phyloP scores from a whole-genome alignment of 1,284 basidiomycete genomes.

The Sphagnurus paluster region DNA sequence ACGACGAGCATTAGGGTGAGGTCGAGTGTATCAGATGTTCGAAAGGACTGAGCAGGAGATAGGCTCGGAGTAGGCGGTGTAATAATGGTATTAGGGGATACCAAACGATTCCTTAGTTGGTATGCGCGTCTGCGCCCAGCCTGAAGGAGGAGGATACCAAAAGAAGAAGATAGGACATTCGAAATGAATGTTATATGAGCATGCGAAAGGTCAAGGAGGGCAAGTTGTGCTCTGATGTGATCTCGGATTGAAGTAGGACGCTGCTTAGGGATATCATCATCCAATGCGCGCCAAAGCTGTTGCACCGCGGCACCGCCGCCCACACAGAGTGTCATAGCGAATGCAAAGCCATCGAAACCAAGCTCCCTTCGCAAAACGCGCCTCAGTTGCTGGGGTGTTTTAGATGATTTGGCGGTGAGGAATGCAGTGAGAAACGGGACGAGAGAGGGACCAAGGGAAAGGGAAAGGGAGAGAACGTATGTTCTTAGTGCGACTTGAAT shows the following conservation, averaged over 20 bases:
- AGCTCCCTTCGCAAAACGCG: constrained; percentile 55
- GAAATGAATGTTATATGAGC: constrained; percentile 55
- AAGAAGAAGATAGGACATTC: constrained; percentile 55
- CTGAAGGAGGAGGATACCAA: constrained; percentile 59
- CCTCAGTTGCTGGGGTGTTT: constrained; percentile 31
- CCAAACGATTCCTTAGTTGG: constrained; percentile 17
- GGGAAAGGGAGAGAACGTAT: constrained; percentile 62
- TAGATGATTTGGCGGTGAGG: constrained; percentile 20
- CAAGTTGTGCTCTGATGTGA: not conserved
- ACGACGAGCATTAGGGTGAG: constrained; percentile 67
- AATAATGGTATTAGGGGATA: constrained; percentile 10
- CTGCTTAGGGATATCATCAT: constrained; percentile 18
- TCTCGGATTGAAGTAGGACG: not conserved
- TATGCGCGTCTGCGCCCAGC: constrained; percentile 37
- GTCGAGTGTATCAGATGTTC: constrained; percentile 60
- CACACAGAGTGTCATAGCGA: constrained; percentile 60
- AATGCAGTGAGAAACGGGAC: constrained; percentile 48
- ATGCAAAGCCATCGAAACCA: constrained; percentile 62
- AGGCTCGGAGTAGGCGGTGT: constrained; percentile 10
- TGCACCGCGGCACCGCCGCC: constrained; percentile 60
- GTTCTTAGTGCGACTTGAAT: constrained; percentile 63
- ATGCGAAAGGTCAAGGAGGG: constrained; percentile 27
- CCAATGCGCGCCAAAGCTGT: constrained; percentile 42
- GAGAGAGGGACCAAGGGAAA: constrained; percentile 65
- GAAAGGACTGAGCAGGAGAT: constrained; percentile 8